These are phyloP conservation scores for Debaryomyces coudertii DNA, from an alignment of 1,139 yeast genomes.

Conservation along the genomic window DNA sequence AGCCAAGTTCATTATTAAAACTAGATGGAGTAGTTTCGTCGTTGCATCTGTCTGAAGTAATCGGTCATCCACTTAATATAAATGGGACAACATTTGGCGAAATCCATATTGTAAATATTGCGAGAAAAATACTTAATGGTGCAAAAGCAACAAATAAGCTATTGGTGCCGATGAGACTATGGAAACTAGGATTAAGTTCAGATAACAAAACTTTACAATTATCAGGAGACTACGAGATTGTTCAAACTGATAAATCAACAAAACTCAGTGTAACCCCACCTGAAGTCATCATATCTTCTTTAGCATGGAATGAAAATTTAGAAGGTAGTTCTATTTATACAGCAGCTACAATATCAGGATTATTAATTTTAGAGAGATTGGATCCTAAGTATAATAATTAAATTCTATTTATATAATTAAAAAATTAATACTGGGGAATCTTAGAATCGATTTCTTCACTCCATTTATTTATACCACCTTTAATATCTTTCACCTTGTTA, in stretches of 20 bases:
- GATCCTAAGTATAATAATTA: slow-evolving; percentile 25
- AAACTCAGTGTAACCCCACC: slow-evolving; percentile 51
- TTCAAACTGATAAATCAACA: slow-evolving; percentile 32
- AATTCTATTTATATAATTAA: neutral
- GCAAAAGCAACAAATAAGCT: slow-evolving; percentile 35
- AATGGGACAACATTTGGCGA: slow-evolving; percentile 69
- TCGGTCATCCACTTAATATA: slow-evolving; percentile 64
- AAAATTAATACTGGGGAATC: slow-evolving; percentile 66
- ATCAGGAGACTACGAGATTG: slow-evolving; percentile 29
- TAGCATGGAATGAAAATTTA: slow-evolving; percentile 65
- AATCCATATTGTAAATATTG: slow-evolving; percentile 36
- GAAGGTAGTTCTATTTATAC: slow-evolving; percentile 61
- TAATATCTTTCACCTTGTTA: slow-evolving; percentile 61
- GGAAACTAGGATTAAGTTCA: slow-evolving; percentile 33
- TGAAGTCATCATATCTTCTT: slow-evolving; percentile 53
- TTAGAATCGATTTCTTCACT: slow-evolving; percentile 58
- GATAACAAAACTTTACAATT: slow-evolving; percentile 23
- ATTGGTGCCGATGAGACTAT: slow-evolving; percentile 37
- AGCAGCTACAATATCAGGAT: slow-evolving; percentile 68
- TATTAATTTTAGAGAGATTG: slow-evolving; percentile 64
- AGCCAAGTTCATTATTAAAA: slow-evolving; percentile 32
- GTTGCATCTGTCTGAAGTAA: slow-evolving; percentile 32
- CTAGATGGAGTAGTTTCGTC: slow-evolving; percentile 36
- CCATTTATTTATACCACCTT: slow-evolving; percentile 82
- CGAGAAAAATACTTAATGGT: slow-evolving; percentile 40